Percentiles rank a stretch among this genome's conserved stretches.
Conservation (phyloP, 1,284 basidiomycete genomes). For the Malassezia arunalokei region DNA sequence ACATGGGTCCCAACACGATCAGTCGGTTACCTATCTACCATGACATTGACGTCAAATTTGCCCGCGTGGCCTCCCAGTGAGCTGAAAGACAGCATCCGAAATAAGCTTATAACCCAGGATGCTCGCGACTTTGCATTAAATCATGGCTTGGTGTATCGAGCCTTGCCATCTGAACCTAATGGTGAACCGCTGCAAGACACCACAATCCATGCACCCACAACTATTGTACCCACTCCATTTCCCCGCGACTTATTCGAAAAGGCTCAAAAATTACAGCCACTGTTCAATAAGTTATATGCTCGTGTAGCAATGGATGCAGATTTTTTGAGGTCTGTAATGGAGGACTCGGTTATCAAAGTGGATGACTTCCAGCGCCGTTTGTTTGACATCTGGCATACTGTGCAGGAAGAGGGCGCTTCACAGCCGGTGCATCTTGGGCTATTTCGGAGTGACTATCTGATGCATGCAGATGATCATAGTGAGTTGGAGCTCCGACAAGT, state of each 20-base stretch:
- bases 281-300: conserved; percentile 77
- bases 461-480: conserved; percentile 53
- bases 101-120: neutral
- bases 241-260: conserved; percentile 61
- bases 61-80: conserved; percentile 11
- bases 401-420: conserved; percentile 44
- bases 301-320: conserved; percentile 65
- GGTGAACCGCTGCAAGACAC: conserved; percentile 51
- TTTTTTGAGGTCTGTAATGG: conserved; percentile 74
- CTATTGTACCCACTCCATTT: conserved; percentile 75
- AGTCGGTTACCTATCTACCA: neutral
- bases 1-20: no score
- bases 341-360: conserved; percentile 63
- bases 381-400: conserved; percentile 69
- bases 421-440: conserved; percentile 75
- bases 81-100: neutral
- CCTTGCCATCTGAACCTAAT: conserved; percentile 45
- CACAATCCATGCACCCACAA: conserved; percentile 75
- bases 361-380: conserved; percentile 76
- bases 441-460: conserved; percentile 89
- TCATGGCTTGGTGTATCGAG: conserved; percentile 71
- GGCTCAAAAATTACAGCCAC: conserved; percentile 59
- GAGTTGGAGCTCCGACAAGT: conserved; percentile 69
- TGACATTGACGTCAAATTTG: neutral
- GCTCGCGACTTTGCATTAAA: conserved; percentile 62